Evolutionary conservation across 441 rosid species (phyloP), one percentile per base, ranked within the genome.

Genomic region (Breynia disticha): DNA sequence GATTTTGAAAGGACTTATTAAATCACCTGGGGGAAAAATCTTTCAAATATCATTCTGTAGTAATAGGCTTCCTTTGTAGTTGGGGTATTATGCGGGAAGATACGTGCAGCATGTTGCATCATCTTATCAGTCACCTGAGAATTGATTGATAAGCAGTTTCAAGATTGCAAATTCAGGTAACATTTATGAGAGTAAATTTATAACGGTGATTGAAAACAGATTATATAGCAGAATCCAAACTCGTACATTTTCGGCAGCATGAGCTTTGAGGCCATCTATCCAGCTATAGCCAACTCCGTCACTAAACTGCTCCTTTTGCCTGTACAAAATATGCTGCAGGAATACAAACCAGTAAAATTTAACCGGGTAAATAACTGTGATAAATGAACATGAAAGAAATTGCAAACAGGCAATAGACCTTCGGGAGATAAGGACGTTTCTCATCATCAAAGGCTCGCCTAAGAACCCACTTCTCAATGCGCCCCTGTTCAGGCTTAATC

Each of bases 251-350:
- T 57, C 46, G 15, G 68, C 75, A 50, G 97, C 89, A 62, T 86
- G 95, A 37, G 80, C 87, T 69, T 84, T 84, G 47, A 90, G 87
- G 28, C 97, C 95, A 78, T 84, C 95, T 22, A 90, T 86, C 97
- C 97, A 90, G 60, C 94, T 87, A 57, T 86, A 90, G 50, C 97
- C 95, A 24, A 90, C 95, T 53, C 95, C 95, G 55, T 90, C 95
- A 68, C 97, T 90, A 35, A 90, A 87, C 58, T 90, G 94, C 54
- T 90, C 97, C 52, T 84, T 90, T 72, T 84, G 97, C 62, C 94
- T 84, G 72, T 84, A 86, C 38, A 90, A 74, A 51, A 90, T 81
- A 70, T 84, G 94, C 87, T 78, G 79, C 72, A 60, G 21, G 44
- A 21, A 41, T 63, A 17, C 16, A 59, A 65, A 66, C 47, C 44